phyloP scores from a whole-genome alignment of 768 basidiomycete genomes.

The Pisolithus sp. region DNA sequence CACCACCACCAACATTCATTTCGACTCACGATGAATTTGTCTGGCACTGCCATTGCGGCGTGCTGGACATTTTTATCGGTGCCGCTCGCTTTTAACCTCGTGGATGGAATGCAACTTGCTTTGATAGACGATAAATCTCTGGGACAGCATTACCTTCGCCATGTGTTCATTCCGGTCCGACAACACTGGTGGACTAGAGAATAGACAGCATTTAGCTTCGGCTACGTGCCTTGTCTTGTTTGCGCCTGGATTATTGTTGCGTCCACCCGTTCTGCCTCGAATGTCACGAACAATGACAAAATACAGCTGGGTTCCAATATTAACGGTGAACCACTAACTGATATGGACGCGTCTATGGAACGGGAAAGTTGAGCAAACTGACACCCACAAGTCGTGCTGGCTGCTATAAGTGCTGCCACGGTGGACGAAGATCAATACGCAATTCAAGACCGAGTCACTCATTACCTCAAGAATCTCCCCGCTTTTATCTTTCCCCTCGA shows the following conservation, averaged over 20 bases:
- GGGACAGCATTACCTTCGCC: background rate
- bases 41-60: background rate
- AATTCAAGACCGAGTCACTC: background rate
- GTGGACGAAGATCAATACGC: background rate
- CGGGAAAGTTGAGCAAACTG: background rate
- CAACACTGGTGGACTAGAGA: background rate
- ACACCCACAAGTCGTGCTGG: background rate
- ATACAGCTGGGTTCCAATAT: background rate
- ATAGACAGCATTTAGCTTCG: background rate
- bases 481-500: background rate
- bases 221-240: no score
- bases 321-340: background rate
- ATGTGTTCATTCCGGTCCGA: background rate
- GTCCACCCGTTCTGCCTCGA: no score
- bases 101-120: no score
- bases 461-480: background rate
- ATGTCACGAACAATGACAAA: no score
- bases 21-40: background rate
- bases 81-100: background rate
- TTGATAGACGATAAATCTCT: no score
- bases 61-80: background rate
- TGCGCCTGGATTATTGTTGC: no score
- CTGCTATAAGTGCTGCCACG: background rate
- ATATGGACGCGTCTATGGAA: background rate
- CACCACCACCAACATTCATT: background rate